These are phyloP conservation scores for Neostapfia colusana DNA, from an alignment of 176 grass and related monocot species.

Conservation along the genomic window DNA sequence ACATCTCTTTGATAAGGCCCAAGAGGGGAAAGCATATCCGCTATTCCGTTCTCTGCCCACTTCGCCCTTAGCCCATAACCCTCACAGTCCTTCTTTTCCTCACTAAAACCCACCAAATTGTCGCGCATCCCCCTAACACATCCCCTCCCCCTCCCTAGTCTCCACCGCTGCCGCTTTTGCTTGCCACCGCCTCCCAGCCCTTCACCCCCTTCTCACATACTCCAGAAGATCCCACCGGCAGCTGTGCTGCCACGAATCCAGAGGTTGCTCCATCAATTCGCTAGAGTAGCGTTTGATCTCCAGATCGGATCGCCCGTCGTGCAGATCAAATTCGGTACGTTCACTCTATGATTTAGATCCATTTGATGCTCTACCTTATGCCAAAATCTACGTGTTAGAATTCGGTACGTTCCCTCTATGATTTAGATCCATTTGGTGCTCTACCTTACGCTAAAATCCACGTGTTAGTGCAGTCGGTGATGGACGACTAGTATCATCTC, in stretches of 20 bases:
- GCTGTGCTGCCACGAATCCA: neutral
- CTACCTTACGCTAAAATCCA: constrained; percentile 18
- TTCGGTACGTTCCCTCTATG: constrained; percentile 3
- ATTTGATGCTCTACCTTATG: neutral
- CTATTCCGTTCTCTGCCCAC: too few species aligned
- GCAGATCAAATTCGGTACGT: neutral
- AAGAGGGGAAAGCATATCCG: too few species aligned
- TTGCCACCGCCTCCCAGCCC: neutral
- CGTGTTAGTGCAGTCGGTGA: constrained; percentile 35
- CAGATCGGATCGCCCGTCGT: too few species aligned
- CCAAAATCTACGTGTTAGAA: constrained; percentile 33
- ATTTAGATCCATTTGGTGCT: neutral
- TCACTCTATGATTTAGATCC: neutral
- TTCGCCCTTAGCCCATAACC: too few species aligned
- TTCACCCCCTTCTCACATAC: neutral
- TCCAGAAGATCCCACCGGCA: neutral
- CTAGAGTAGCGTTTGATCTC: neutral
- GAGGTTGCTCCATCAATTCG: neutral
- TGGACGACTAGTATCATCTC: neutral
- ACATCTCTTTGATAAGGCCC: too few species aligned
- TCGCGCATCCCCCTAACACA: neutral
- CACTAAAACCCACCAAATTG: constrained; percentile 38
- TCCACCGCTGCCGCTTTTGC: too few species aligned
- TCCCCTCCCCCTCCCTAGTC: neutral
- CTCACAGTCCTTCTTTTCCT: neutral